Evolutionary conservation across 2,329 filamentous ascomycete species (phyloP).

Genomic region (Cordyceps cateniannulata): DNA sequence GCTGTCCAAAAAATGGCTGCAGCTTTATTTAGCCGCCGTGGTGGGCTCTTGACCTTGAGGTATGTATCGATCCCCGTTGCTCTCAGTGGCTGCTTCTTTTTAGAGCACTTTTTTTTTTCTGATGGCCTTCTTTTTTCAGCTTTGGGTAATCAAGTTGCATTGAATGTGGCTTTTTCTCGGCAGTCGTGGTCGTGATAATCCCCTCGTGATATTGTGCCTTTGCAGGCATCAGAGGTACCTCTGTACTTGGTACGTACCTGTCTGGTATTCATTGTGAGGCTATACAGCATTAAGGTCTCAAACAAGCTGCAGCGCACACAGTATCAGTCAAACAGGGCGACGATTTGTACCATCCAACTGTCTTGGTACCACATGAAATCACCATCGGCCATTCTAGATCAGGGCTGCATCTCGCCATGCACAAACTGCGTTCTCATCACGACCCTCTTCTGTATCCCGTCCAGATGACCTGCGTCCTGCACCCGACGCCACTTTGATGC

Average conservation of each 20-base stretch:
- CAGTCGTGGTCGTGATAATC: background rate
- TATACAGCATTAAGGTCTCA: too few relatives aligned
- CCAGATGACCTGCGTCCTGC: background rate
- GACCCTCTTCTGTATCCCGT: background rate
- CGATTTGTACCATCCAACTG: background rate
- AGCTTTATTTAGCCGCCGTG: conserved; percentile 10
- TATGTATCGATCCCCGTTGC: background rate
- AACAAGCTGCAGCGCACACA: background rate
- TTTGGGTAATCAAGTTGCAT: background rate
- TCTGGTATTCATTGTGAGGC: too few relatives aligned
- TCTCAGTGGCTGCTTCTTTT: background rate
- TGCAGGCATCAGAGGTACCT: too few relatives aligned
- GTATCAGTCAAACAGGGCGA: background rate
- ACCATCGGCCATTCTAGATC: background rate
- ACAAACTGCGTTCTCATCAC: background rate
- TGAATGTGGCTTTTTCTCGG: conserved; percentile 3
- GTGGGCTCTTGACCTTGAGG: background rate
- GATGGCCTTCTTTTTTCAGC: background rate
- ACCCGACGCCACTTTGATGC: background rate
- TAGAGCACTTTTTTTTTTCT: background rate
- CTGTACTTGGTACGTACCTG: too few relatives aligned
- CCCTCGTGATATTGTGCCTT: background rate
- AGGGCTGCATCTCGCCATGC: background rate
- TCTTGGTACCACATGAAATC: background rate
- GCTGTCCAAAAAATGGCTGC: background rate